Evolutionary conservation across 2,329 filamentous ascomycete genomes (phyloP).

Genomic region (Mycocentrospora acerina): DNA sequence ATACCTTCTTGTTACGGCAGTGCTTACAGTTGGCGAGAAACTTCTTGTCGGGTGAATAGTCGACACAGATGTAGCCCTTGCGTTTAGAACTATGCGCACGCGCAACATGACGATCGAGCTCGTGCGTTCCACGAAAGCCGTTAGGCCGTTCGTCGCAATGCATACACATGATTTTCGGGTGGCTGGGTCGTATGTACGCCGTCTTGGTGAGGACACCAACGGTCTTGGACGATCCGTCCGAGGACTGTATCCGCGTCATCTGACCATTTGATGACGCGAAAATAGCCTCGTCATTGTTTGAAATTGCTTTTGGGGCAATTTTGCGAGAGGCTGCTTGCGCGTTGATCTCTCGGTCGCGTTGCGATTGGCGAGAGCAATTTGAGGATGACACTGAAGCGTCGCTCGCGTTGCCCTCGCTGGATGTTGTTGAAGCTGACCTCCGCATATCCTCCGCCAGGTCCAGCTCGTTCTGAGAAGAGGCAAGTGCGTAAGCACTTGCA

Average conservation of each 20-base stretch:
- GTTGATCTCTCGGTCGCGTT: slow-evolving; percentile 52
- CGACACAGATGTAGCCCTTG: slow-evolving; percentile 65
- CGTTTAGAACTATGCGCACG: slow-evolving; percentile 64
- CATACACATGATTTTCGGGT: slow-evolving; percentile 70
- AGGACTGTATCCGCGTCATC: slow-evolving; percentile 54
- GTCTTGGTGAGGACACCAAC: slow-evolving; percentile 55
- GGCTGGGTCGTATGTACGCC: slow-evolving; percentile 64
- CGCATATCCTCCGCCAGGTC: slow-evolving; percentile 52
- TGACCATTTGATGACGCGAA: slow-evolving; percentile 44
- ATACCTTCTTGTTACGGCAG: slow-evolving; percentile 74
- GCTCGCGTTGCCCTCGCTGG: slow-evolving; percentile 44
- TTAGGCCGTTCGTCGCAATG: slow-evolving; percentile 71
- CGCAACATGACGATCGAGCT: slow-evolving; percentile 58
- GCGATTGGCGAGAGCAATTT: slow-evolving; percentile 48
- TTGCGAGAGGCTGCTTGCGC: slow-evolving; percentile 50
- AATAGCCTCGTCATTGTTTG: slow-evolving; percentile 28
- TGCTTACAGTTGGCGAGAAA: slow-evolving; percentile 82
- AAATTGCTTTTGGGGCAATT: slow-evolving; percentile 50
- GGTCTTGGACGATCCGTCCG: slow-evolving; percentile 57
- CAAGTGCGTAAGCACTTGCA: slow-evolving; percentile 39
- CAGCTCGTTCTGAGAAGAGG: slow-evolving; percentile 31
- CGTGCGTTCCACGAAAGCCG: slow-evolving; percentile 85
- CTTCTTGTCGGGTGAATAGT: slow-evolving; percentile 59
- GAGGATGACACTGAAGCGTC: slow-evolving; percentile 48
- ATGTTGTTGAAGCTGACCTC: slow-evolving; percentile 47